Evolutionary conservation across 208 protist genomes (phyloP).

Genomic region (Eutreptiella sp.): DNA sequence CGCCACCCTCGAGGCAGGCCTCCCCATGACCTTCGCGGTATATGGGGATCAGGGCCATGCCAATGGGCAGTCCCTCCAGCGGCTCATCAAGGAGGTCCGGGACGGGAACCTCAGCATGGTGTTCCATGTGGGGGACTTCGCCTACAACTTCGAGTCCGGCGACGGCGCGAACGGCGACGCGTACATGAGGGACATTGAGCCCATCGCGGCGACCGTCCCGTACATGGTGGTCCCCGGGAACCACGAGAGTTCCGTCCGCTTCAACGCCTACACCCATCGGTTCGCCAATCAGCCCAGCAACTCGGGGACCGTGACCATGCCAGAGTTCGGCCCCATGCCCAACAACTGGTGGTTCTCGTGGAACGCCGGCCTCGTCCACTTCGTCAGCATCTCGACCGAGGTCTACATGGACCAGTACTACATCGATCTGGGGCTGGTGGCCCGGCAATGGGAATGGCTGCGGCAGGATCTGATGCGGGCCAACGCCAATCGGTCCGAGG

Average conservation of each 20-base stretch:
- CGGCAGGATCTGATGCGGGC: slow-evolving; percentile 23
- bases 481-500: slow-evolving; percentile 23
- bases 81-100: too few species aligned
- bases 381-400: slow-evolving; percentile 27
- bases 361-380: slow-evolving; percentile 30
- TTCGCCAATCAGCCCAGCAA: slow-evolving; percentile 19
- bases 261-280: slow-evolving; percentile 14
- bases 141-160: slow-evolving; percentile 7
- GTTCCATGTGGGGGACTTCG: slow-evolving; percentile 19
- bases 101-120: slow-evolving; percentile 9
- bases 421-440: background rate
- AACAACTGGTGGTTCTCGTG: slow-evolving; percentile 34
- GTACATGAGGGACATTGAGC: slow-evolving; percentile 36
- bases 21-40: too few species aligned
- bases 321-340: background rate
- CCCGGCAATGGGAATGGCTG: slow-evolving; percentile 20
- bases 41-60: too few species aligned
- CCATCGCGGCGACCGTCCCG: slow-evolving; percentile 22
- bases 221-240: slow-evolving; percentile 36
- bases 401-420: too few species aligned
- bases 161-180: slow-evolving; percentile 19
- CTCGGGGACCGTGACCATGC: slow-evolving; percentile 5
- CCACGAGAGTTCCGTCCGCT: slow-evolving; percentile 20
- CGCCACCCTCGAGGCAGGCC: too few species aligned
- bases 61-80: too few species aligned